These are phyloP conservation scores for Ophiosphaerella narmari DNA, from an alignment of 2,329 filamentous ascomycete species.

Conservation along the genomic window DNA sequence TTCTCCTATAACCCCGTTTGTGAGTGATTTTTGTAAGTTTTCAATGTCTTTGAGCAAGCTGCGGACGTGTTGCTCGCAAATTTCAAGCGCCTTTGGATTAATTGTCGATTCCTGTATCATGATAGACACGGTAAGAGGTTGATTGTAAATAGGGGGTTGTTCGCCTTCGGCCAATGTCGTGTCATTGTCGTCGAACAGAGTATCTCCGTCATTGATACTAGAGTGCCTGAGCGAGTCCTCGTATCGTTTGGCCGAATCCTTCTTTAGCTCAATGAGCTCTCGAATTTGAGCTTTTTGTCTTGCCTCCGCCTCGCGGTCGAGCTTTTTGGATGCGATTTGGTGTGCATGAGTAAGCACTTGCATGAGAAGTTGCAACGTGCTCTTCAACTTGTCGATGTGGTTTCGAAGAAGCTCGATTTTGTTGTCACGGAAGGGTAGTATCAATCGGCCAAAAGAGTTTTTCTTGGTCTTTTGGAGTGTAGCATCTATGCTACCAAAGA, in stretches of 20 bases:
- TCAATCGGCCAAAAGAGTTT: constrained; percentile 27
- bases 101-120: no score
- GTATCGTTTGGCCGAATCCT: constrained; percentile 27
- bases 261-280: constrained; percentile 26
- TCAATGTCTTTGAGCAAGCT: no score
- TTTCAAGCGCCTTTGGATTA: no score
- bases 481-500: constrained; percentile 32
- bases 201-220: constrained; percentile 25
- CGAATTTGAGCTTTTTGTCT: constrained; percentile 34
- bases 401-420: constrained; percentile 35
- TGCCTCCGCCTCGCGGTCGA: constrained; percentile 29
- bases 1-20: no score
- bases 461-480: constrained; percentile 34
- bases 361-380: constrained; percentile 36
- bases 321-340: constrained; percentile 29
- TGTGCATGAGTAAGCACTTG: constrained; percentile 33
- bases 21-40: no score
- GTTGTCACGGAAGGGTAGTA: constrained; percentile 36
- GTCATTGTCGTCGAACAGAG: constrained; percentile 13
- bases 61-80: no score
- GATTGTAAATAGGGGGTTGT: no score
- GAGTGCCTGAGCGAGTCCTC: constrained; percentile 28
- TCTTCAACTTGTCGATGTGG: constrained; percentile 39
- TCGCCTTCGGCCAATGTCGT: neutral
- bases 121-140: no score